Evolutionary conservation across 305 asterid genomes (phyloP).

Genomic region (Rubia tinctorum): DNA sequence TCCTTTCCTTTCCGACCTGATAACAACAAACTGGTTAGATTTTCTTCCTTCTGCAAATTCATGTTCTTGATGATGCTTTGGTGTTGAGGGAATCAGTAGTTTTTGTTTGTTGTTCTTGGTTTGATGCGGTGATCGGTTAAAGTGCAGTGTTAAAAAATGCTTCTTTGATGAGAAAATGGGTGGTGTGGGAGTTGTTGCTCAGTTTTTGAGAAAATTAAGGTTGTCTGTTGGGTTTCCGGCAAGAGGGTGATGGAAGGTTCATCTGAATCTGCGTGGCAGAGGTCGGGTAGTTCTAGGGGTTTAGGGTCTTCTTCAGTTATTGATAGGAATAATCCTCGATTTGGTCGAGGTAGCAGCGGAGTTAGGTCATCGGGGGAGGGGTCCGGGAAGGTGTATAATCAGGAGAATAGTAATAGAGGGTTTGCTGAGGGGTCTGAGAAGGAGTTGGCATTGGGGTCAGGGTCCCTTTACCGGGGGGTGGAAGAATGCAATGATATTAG

Average conservation of each 20-base stretch:
- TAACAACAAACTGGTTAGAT: slow-evolving; percentile 22
- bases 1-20: slow-evolving; percentile 9
- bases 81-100: slow-evolving; percentile 3
- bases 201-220: slow-evolving; percentile 23
- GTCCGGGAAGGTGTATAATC: slow-evolving; percentile 37
- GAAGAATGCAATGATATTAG: slow-evolving; percentile 71
- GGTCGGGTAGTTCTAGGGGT: slow-evolving; percentile 42
- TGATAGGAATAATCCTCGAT: slow-evolving; percentile 44
- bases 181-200: slow-evolving; percentile 19
- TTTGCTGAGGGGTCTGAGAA: slow-evolving; percentile 30
- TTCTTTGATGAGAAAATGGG: slow-evolving; percentile 43
- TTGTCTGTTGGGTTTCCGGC: slow-evolving; percentile 26
- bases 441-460: slow-evolving; percentile 24
- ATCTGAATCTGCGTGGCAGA: slow-evolving; percentile 77
- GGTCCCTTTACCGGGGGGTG: slow-evolving; percentile 22
- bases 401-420: slow-evolving; percentile 23
- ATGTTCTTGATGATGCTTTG: not conserved
- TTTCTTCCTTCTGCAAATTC: slow-evolving; percentile 10
- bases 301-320: slow-evolving; percentile 39
- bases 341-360: slow-evolving; percentile 32
- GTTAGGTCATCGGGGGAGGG: slow-evolving; percentile 52
- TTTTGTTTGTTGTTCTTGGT: slow-evolving; percentile 17
- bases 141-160: slow-evolving; percentile 22
- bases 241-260: slow-evolving; percentile 72
- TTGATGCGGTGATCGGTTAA: slow-evolving; percentile 21